Base-by-base conservation (phyloP, 2,329 filamentous ascomycete species). In the Cladosporium velox region DNA sequence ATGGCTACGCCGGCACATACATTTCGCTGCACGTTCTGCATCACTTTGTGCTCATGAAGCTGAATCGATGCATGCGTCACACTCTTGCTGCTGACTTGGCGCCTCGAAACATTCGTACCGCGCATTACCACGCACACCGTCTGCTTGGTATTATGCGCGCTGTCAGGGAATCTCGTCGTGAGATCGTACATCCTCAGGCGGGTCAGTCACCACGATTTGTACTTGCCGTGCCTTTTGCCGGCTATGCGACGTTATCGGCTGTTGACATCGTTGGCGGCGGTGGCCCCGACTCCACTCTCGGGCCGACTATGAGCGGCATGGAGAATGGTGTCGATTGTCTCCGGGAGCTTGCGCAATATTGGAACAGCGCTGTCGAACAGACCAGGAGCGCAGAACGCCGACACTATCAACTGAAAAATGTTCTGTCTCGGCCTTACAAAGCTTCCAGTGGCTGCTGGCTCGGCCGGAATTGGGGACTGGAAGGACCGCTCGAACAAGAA, bases 1-100 rank as follows among this genome's bases (percentile, higher is more conserved):
- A 79, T 34, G 84, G 84, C 30, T 86, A 84, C 69, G 80, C 84
- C 1, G 87, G 87, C 5, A 82, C 83, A 0, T 89, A 88, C 72
- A 78, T 90, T 64, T 85, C 84, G 1, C 85, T 90, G 76, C 89
- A 91, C 74, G 79, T 89, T 32, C 79, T 91, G n/a, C 89, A 89
- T 74, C 85, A 90, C 73, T 84, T 86, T 57, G 83, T 87, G 0
- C 77, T 87, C 71, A 85, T 91, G 77, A 87, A 88, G 69, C 80
- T 91, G 34, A 88, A 90, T 70, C 85, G 90, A 47, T 85, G 90
- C 71, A 82, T 83, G 14, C 80, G 82, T 11, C 77, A 79, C 66
- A 75, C 77, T 12, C 77, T 76, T 38, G 75, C 86, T 3, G 77
- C 77, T 0, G 78, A 82, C 2, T 73, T 78, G 34, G 74, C 84